Percentiles rank a stretch among this genome's conserved stretches.
phyloP scores from a whole-genome alignment of 306 rosid genomes.

The Citrullus mucosospermus region DNA sequence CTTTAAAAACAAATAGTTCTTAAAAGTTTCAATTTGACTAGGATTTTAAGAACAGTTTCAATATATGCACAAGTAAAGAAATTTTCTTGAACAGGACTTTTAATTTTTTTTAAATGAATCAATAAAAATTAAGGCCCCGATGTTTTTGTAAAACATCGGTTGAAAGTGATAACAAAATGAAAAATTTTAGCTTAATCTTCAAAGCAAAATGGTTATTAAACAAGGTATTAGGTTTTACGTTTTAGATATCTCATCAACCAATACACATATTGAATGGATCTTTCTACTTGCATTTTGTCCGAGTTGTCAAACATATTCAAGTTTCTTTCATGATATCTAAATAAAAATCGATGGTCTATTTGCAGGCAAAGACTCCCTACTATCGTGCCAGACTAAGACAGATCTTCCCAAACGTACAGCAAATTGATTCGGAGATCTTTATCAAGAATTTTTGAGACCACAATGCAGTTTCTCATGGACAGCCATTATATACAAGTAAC shows the following conservation, averaged over 20 bases:
- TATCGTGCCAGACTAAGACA: constrained; percentile 33
- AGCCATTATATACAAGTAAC: constrained; percentile 7
- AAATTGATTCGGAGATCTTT: constrained; percentile 61
- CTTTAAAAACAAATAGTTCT: not conserved
- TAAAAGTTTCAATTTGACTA: not conserved
- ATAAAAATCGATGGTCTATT: constrained; percentile 15
- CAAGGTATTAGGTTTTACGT: not conserved
- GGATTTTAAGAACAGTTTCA: not conserved
- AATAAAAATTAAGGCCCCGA: too few relatives aligned
- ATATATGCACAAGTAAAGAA: not conserved
- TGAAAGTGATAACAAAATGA: not conserved
- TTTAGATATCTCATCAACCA: not conserved
- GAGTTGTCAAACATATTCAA: not conserved
- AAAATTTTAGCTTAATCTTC: too few relatives aligned
- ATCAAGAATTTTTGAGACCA: constrained; percentile 23
- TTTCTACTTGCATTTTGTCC: not conserved
- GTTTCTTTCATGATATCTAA: constrained; percentile 9
- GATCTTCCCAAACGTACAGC: constrained; percentile 59
- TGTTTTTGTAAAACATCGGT: not conserved
- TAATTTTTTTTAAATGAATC: too few relatives aligned
- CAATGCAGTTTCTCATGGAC: constrained; percentile 2
- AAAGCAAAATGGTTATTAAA: too few relatives aligned
- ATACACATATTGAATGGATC: not conserved
- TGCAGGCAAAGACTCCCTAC: constrained; percentile 62
- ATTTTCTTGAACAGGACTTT: not conserved